Evolutionary conservation across 306 rosid genomes (phyloP).

Genomic region (Sechiopsis laciniata): DNA sequence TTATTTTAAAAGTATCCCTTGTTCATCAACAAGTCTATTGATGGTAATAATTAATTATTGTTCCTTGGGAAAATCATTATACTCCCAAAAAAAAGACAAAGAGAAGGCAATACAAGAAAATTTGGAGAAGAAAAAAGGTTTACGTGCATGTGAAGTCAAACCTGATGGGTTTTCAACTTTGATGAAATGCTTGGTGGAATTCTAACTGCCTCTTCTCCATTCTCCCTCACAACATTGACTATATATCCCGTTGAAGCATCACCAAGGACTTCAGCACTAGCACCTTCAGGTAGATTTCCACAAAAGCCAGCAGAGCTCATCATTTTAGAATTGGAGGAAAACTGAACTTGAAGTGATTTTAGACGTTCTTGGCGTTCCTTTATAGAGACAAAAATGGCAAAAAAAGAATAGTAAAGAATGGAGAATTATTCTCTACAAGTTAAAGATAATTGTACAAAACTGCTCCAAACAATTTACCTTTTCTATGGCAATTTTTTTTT

Average conservation of each 20-base stretch:
- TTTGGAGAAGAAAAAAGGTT: background rate
- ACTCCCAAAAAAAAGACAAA: background rate
- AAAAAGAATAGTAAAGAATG: constrained; percentile 22
- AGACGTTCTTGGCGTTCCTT: constrained; percentile 96
- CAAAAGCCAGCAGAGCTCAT: constrained; percentile 47
- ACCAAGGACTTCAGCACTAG: constrained; percentile 68
- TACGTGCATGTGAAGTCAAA: constrained; percentile 21
- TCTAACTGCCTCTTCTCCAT: constrained; percentile 84
- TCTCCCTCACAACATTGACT: constrained; percentile 93
- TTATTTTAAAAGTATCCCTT: no score
- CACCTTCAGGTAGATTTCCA: constrained; percentile 71
- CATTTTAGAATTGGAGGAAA: constrained; percentile 58
- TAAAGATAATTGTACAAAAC: constrained; percentile 19
- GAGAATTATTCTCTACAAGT: constrained; percentile 20
- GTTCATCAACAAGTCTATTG: background rate
- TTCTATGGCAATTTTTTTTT: constrained; percentile 87
- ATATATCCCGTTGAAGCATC: constrained; percentile 70
- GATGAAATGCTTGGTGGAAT: constrained; percentile 89
- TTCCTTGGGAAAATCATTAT: no score
- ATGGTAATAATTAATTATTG: background rate
- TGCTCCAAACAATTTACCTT: constrained; percentile 42
- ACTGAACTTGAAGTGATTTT: constrained; percentile 69
- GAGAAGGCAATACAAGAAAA: background rate
- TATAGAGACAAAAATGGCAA: background rate
- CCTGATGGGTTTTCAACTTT: constrained; percentile 89